Percentiles rank a stretch among this genome's conserved stretches.
These are phyloP conservation scores for Cephalotrichum gorgonifer DNA, from an alignment of 2,329 filamentous ascomycete species.

Conservation along the genomic window DNA sequence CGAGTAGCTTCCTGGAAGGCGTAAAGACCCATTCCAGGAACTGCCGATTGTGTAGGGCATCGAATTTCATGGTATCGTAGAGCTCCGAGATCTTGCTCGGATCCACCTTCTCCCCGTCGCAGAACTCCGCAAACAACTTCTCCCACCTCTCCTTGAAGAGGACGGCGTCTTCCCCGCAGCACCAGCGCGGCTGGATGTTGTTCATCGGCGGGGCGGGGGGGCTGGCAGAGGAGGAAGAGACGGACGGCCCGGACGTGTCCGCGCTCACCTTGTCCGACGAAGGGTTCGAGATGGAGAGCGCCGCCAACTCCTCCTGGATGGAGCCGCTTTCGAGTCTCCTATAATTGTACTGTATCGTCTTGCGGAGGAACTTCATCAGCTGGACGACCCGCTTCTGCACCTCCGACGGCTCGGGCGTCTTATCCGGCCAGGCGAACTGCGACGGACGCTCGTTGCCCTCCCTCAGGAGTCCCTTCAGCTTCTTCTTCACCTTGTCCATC, in stretches of 20 bases:
- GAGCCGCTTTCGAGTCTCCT: constrained; percentile 62
- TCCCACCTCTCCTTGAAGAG: constrained; percentile 97
- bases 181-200: constrained; percentile 77
- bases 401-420: constrained; percentile 87
- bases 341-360: constrained; percentile 93
- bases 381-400: constrained; percentile 89
- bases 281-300: constrained; percentile 31
- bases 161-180: constrained; percentile 87
- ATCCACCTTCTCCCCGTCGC: constrained; percentile 93
- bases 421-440: constrained; percentile 96
- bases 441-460: constrained; percentile 89
- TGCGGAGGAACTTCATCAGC: constrained; percentile 93
- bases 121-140: constrained; percentile 94
- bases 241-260: neutral
- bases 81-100: constrained; percentile 97
- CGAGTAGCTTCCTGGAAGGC: constrained; percentile 67
- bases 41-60: constrained; percentile 89
- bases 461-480: constrained; percentile 83
- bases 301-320: constrained; percentile 46
- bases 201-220: constrained; percentile 43
- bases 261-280: neutral
- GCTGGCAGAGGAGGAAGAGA: constrained; percentile 27
- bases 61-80: constrained; percentile 99
- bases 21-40: constrained; percentile 98
- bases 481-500: constrained; percentile 99